A percentile compares a stretch with the other conserved stretches of the same genome.
These are phyloP conservation scores for Microstegium vimineum DNA, from an alignment of 176 grass and related monocot genomes.

Conservation along the genomic window DNA sequence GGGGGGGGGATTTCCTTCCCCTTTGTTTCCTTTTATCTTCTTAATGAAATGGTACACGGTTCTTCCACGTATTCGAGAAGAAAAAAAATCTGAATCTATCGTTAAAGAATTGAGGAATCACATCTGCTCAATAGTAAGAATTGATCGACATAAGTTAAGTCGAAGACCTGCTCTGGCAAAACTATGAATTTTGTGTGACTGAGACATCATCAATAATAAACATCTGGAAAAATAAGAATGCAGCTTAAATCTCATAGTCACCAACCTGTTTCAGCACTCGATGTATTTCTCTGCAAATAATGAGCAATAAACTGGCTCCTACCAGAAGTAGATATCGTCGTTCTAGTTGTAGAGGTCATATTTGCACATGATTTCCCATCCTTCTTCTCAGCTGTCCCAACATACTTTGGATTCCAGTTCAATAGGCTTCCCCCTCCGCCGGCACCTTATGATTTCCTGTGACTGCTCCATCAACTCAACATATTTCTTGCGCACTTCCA, in stretches of 20 bases:
- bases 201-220: not conserved
- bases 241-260: not conserved
- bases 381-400: not conserved
- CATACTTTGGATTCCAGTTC: not conserved
- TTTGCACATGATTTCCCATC: not conserved
- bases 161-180: not conserved
- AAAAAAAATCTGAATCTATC: too few species aligned
- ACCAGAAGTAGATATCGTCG: not conserved
- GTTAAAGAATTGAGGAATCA: not conserved
- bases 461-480: slow-evolving; percentile 58
- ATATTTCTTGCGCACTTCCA: slow-evolving; percentile 60
- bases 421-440: slow-evolving; percentile 28
- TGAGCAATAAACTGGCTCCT: not conserved
- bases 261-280: not conserved
- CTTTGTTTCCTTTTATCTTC: too few species aligned
- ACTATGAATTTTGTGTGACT: not conserved
- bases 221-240: not conserved
- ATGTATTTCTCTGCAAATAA: slow-evolving; percentile 5
- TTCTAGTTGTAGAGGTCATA: not conserved
- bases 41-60: too few species aligned
- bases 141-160: not conserved
- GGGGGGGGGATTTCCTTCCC: too few species aligned
- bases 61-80: too few species aligned
- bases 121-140: not conserved
- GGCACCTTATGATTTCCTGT: slow-evolving; percentile 42